Conservation (phyloP, 2,329 filamentous ascomycete species). For the Ophiostoma australiae region DNA sequence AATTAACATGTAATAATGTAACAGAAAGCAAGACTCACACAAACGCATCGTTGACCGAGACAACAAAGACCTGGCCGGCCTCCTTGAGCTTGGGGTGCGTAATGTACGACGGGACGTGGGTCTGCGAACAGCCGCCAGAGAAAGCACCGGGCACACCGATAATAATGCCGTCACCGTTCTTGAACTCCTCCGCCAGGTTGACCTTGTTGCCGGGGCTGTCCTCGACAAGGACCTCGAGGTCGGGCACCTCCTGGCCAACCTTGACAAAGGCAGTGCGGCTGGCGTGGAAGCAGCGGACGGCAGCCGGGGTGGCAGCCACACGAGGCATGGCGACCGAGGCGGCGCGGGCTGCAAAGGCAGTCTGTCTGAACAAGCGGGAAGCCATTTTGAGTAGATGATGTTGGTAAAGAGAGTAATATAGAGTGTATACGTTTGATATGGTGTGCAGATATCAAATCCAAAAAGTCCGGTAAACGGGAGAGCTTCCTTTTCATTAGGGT, state of each 20-base stretch:
- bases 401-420: background rate
- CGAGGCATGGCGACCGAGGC: slow-evolving; percentile 11
- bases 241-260: slow-evolving; percentile 73
- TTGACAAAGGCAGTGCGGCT: slow-evolving; percentile 61
- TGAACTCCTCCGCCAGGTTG: slow-evolving; percentile 73
- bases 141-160: slow-evolving; percentile 82
- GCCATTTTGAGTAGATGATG: slow-evolving; percentile 22
- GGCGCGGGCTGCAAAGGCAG: slow-evolving; percentile 22
- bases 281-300: slow-evolving; percentile 54
- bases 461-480: background rate
- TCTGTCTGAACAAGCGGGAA: slow-evolving; percentile 23
- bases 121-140: slow-evolving; percentile 52
- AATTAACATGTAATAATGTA: background rate
- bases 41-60: slow-evolving; percentile 91
- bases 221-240: slow-evolving; percentile 73
- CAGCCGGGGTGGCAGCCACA: background rate
- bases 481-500: slow-evolving; percentile 3
- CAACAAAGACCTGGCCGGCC: slow-evolving; percentile 80
- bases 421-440: background rate
- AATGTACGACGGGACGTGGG: slow-evolving; percentile 82
- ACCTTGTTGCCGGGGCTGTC: slow-evolving; percentile 88
- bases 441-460: background rate
- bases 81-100: slow-evolving; percentile 70
- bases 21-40: slow-evolving; percentile 56
- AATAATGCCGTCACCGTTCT: slow-evolving; percentile 68